Evolutionary conservation across 345 rosid species (phyloP).

Genomic region (Viola odorata): DNA sequence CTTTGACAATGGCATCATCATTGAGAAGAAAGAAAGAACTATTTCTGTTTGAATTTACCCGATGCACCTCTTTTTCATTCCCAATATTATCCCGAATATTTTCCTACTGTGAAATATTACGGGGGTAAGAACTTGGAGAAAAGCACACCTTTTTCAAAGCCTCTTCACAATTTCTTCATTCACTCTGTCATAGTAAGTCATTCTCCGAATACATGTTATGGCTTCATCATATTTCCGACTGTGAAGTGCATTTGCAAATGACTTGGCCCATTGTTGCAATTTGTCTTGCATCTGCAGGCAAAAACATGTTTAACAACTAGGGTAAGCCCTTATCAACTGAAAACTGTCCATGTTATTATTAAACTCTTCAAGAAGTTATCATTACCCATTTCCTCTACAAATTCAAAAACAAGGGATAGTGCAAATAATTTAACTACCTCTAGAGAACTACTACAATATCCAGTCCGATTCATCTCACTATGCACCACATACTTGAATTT

Average conservation of each 20-base stretch:
- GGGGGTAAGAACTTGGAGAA: not conserved
- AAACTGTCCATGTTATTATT: too few relatives aligned
- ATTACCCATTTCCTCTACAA: not conserved
- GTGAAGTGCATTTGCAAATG: constrained; percentile 51
- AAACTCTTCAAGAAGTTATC: not conserved
- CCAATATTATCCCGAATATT: not conserved
- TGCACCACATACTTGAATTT: too few relatives aligned
- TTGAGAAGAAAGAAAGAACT: too few relatives aligned
- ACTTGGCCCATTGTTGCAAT: constrained; percentile 51
- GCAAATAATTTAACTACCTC: too few relatives aligned
- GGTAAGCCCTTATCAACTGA: not conserved
- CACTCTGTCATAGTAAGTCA: constrained; percentile 79
- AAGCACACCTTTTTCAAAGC: constrained; percentile 45
- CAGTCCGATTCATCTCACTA: too few relatives aligned
- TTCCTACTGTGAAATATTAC: not conserved
- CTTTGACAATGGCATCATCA: not conserved
- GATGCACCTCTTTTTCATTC: not conserved
- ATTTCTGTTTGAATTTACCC: not conserved
- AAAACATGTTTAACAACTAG: not conserved
- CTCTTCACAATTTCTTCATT: constrained; percentile 75
- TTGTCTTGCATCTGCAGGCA: constrained; percentile 56
- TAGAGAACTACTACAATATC: too few relatives aligned
- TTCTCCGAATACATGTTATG: constrained; percentile 56
- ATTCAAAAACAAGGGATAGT: not conserved
- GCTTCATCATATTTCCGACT: constrained; percentile 64